Evolutionary conservation across 805 yeast species (phyloP), one percentile per base, ranked within the genome.

Genomic region (Yamadazyma philogaea): DNA sequence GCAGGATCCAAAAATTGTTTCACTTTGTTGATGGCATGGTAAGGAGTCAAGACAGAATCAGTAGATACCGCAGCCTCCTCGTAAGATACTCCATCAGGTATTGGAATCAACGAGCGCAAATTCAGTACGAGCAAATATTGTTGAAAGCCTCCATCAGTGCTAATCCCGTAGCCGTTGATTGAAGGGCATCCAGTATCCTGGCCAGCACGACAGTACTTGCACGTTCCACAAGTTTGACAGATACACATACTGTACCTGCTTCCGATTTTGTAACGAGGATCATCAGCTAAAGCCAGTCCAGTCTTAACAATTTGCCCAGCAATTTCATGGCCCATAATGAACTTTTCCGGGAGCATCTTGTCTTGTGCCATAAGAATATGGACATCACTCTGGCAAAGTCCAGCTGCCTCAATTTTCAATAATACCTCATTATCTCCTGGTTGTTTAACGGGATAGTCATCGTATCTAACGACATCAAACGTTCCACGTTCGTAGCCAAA

Each of bases 311-410:
- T 51, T 36, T 52, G 57, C 1, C 75, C 75, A 1, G 74, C 70
- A 19, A 70, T 64, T 47, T 70, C 75, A 49, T 70, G 75, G 32
- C 75, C 75, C 74, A 70, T 68, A 10, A 70, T 64, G 49, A 69
- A 66, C 31, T 51, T 46, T 8, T 56, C 53, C 1, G 69, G 67
- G 7, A 42, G 40, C 11, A 45, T 49, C 12, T 45, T 50, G n/a
- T 47, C 44, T 36, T 42, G 61, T 39, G 48, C 56, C 40, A 38
- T 47, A 20, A 69, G 55, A 16, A 70, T 56, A 46, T 70, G 74
- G 15, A 68, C 57, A 48, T 73, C 78, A 27, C 72, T 64, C 42
- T 60, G 63, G 47, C 78, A 73, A 41, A 73, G 54, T 6, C 74
- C 74, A 2, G 68, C 71, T 1, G 70, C 72, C 45, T 69, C 71